phyloP scores from a whole-genome alignment of 2,329 filamentous ascomycete species.

The Catunica adiposa region DNA sequence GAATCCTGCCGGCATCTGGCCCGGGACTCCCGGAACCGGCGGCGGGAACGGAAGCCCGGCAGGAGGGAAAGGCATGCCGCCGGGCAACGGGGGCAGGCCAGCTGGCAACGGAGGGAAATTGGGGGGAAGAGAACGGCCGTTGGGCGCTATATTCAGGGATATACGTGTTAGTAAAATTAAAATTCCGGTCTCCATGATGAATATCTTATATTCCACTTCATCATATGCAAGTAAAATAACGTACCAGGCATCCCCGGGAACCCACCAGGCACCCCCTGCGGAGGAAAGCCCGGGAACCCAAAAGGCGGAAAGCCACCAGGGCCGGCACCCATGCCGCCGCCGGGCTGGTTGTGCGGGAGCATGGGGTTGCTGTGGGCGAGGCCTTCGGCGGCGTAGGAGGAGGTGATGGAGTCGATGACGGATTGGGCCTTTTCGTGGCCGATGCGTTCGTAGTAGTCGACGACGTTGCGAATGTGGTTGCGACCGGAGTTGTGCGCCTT shows the following conservation, averaged over 20 bases:
- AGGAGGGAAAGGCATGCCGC: conserved; percentile 29
- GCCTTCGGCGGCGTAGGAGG: conserved; percentile 85
- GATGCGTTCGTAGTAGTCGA: conserved; percentile 98
- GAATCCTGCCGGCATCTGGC: conserved; percentile 18
- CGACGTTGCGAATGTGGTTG: conserved; percentile 93
- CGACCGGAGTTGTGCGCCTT: conserved; percentile 95
- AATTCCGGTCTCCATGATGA: no score
- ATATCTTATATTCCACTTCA: no score
- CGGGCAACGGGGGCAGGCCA: conserved; percentile 24
- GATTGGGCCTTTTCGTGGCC: conserved; percentile 97
- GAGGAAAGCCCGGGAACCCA: conserved; percentile 23
- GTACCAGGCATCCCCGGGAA: not conserved
- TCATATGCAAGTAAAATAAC: no score
- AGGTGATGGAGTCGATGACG: conserved; percentile 95
- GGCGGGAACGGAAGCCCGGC: conserved; percentile 21
- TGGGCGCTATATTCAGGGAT: no score
- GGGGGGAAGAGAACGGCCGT: conserved; percentile 29
- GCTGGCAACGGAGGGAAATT: conserved; percentile 27
- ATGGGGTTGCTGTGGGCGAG: conserved; percentile 75
- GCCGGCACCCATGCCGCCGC: no score
- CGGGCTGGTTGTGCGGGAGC: conserved; percentile 48
- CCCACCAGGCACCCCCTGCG: not conserved
- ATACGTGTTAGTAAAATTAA: no score
- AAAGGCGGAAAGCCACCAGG: no score
- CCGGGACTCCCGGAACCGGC: conserved; percentile 24